These are phyloP conservation scores for Flaveria bidentis DNA, from an alignment of 129 eudicot species.

Conservation along the genomic window DNA sequence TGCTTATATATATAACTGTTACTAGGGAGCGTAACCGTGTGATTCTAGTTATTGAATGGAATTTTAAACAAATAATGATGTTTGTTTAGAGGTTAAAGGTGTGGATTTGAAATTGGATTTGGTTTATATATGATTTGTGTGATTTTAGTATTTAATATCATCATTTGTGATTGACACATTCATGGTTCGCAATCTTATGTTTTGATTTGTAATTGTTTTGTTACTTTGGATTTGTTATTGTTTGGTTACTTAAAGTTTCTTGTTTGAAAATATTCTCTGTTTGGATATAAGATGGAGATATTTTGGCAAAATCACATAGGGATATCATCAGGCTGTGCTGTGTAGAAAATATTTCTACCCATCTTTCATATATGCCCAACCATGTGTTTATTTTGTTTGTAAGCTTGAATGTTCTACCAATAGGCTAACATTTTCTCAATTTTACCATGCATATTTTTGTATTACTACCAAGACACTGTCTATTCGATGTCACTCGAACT, in stretches of 20 bases:
- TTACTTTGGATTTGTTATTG: background rate
- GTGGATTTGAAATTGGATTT: conserved; percentile 15
- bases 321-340: background rate
- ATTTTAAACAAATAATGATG: conserved; percentile 6
- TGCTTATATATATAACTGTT: conserved; percentile 9
- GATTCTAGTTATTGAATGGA: background rate
- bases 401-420: no score
- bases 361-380: no score
- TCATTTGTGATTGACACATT: background rate
- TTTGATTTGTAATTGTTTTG: background rate
- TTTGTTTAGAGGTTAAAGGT: conserved; percentile 8
- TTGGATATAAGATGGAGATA: background rate
- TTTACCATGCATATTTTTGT: no score
- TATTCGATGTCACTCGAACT: no score
- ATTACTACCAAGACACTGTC: no score
- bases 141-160: conserved; percentile 9
- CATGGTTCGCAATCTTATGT: background rate
- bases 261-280: background rate
- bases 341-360: no score
- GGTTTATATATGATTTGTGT: conserved; percentile 19
- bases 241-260: background rate
- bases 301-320: background rate
- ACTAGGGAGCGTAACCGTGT: conserved; percentile 9
- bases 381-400: no score
- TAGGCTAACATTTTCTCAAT: no score